These are phyloP conservation scores for Chlorella ohadii DNA, from an alignment of 139 green algal species.

Conservation along the genomic window DNA sequence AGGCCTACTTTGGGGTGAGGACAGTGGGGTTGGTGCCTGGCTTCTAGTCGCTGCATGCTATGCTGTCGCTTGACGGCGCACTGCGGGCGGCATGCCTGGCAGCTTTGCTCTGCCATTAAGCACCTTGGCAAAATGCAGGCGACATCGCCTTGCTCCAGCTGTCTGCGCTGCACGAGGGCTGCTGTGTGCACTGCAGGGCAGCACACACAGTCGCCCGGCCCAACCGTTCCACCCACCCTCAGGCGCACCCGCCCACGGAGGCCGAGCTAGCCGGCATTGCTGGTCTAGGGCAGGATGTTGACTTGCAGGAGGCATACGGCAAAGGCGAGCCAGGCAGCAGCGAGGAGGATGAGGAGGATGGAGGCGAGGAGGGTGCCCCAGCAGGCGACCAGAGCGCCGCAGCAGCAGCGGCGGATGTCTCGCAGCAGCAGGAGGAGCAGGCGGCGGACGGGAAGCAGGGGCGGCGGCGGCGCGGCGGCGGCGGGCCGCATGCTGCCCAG, in stretches of 20 bases:
- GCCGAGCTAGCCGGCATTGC: slow-evolving; percentile 37
- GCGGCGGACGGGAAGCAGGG: neutral
- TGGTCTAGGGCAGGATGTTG: slow-evolving; percentile 1
- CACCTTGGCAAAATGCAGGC: too few relatives aligned
- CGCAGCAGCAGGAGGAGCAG: slow-evolving; percentile 14
- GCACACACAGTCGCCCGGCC: too few relatives aligned
- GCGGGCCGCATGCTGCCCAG: slow-evolving; percentile 15
- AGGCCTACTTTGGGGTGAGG: slow-evolving; percentile 43
- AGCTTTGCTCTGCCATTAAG: too few relatives aligned
- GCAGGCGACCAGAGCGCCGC: neutral
- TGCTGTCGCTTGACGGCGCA: too few relatives aligned
- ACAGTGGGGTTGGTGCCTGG: neutral
- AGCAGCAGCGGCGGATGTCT: neutral
- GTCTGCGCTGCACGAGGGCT: too few relatives aligned
- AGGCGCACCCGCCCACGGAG: slow-evolving; percentile 40
- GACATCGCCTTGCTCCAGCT: too few relatives aligned
- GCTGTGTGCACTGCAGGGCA: neutral
- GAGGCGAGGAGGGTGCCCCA: neutral
- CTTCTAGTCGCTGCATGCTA: too few relatives aligned
- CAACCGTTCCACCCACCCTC: too few relatives aligned
- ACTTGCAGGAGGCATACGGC: slow-evolving; percentile 18
- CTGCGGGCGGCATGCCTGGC: too few relatives aligned
- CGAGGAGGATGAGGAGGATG: slow-evolving; percentile 7
- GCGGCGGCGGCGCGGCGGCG: neutral
- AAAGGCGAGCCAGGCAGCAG: slow-evolving; percentile 17